These are phyloP conservation scores for Phalaenopsis hybrid DNA, from an alignment of 116 monocot species.

Conservation along the genomic window DNA sequence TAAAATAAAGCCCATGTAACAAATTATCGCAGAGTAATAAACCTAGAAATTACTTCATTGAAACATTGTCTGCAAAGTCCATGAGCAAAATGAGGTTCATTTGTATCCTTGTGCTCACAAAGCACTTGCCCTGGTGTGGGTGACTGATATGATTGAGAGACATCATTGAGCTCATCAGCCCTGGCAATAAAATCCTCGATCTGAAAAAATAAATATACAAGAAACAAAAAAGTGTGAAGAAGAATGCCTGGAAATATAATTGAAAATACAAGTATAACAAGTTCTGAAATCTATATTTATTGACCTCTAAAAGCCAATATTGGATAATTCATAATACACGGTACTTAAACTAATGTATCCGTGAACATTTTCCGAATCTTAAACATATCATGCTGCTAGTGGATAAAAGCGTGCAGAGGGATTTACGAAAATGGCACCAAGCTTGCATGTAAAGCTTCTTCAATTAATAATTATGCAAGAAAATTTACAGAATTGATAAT, in stretches of 20 bases:
- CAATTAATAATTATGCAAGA: not conserved
- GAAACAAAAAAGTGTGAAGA: not conserved
- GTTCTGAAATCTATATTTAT: not conserved
- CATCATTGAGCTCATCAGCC: slow-evolving; percentile 45
- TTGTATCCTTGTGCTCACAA: slow-evolving; percentile 59
- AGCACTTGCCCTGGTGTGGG: slow-evolving; percentile 41
- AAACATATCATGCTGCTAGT: not conserved
- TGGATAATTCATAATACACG: not conserved
- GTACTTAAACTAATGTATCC: not conserved
- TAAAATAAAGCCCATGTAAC: not conserved
- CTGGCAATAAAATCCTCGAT: slow-evolving; percentile 66
- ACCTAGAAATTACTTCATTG: slow-evolving; percentile 36
- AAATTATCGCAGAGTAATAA: not conserved
- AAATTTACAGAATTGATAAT: not conserved
- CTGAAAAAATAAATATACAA: slow-evolving; percentile 20
- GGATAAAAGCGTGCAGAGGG: not conserved
- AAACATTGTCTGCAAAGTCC: slow-evolving; percentile 82
- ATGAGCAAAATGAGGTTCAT: slow-evolving; percentile 67
- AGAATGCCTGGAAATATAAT: not conserved
- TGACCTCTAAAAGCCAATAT: not conserved
- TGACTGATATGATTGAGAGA: slow-evolving; percentile 18
- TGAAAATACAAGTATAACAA: not conserved
- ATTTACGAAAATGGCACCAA: too few relatives aligned
- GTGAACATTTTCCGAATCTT: not conserved
- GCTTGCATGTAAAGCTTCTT: not conserved